phyloP scores from a whole-genome alignment of 495 filamentous ascomycete species.

The Penicillium crystallinum region DNA sequence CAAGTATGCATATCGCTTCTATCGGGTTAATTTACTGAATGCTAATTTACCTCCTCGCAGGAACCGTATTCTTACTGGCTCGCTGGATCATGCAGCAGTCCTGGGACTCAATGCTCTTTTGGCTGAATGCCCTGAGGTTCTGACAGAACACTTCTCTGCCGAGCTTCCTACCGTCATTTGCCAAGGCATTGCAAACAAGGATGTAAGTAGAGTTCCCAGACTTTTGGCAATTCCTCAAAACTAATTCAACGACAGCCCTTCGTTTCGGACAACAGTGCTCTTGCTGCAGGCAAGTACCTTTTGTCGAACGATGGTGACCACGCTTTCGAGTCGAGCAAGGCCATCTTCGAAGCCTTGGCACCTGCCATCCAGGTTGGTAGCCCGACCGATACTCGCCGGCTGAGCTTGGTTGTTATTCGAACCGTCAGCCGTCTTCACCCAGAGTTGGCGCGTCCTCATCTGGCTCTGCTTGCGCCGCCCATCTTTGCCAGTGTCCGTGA shows the following conservation, averaged over 20 bases:
- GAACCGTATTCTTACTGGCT: slow-evolving; percentile 66
- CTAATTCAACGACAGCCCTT: slow-evolving; percentile 52
- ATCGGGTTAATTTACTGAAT: neutral
- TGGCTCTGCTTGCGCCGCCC: slow-evolving; percentile 69
- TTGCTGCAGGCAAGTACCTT: slow-evolving; percentile 94
- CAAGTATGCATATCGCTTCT: slow-evolving; percentile 46
- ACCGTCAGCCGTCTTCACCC: slow-evolving; percentile 72
- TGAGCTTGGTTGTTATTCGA: slow-evolving; percentile 84
- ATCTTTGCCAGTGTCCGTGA: slow-evolving; percentile 90
- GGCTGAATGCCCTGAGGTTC: slow-evolving; percentile 63
- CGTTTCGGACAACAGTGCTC: slow-evolving; percentile 81
- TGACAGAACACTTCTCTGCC: slow-evolving; percentile 61
- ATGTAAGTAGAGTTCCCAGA: slow-evolving; percentile 47
- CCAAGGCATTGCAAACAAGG: slow-evolving; percentile 71
- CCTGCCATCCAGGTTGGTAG: slow-evolving; percentile 68
- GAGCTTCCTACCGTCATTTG: slow-evolving; percentile 71
- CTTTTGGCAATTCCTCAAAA: neutral
- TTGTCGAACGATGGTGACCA: slow-evolving; percentile 52
- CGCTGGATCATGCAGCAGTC: slow-evolving; percentile 63
- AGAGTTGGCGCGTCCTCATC: slow-evolving; percentile 72
- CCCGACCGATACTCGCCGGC: slow-evolving; percentile 74
- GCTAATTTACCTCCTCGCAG: slow-evolving; percentile 23
- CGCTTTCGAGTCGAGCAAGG: slow-evolving; percentile 62
- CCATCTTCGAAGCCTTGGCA: slow-evolving; percentile 71
- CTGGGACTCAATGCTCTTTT: slow-evolving; percentile 86